Evolutionary conservation across 805 yeast species (phyloP), one percentile per base, ranked within the genome.

Genomic region (Geotrichum ghanense): DNA sequence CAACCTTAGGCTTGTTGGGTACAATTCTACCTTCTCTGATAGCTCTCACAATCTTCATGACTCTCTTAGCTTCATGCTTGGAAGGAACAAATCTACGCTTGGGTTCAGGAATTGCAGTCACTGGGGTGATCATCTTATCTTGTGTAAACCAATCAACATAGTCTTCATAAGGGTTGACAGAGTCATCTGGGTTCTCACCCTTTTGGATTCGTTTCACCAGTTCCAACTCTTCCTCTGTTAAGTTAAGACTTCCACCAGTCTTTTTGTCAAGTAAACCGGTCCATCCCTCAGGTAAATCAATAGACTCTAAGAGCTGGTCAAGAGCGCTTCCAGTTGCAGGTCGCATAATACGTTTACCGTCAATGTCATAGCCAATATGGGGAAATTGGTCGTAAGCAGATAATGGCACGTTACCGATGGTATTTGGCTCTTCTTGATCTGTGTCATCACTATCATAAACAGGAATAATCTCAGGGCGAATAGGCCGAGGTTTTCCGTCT

Each of bases 271-370:
- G 68, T 51, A 92, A 72, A 42, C 99, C 99, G 14, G 98, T 92
- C 97, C 97, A 92, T 22, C 98, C 98, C 66, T 86, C 94, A 12
- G 98, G 98, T 52, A 92, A 71, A 51, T 92, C 99, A 50, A 92
- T 92, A 24, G 80, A 72, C 59, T 90, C 98, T 53, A 92, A 69
- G 51, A 92, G 73, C 58, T 82, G 83, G 59, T 92, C 97, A 53
- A 92, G 73, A 1, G 97, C 98, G 48, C 94, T 79, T 12, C 97
- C 95, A 58, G 86, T 83, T 7, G 97, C 98, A 10, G 99, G 99
- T 64, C 99, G 79, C 97, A 92, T 90, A 60, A 92, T 89, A 61
- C 98, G 78, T 63, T 89, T 90, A 59, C 99, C 98, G 62, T 92
- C 92, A 58, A 92, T 89, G 63, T 87, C 90, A 64, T 92, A 92